Percentiles rank a stretch among this genome's conserved stretches.
phyloP scores from a whole-genome alignment of 2,329 filamentous ascomycete genomes.

The Teratosphaeria gauchensis region DNA sequence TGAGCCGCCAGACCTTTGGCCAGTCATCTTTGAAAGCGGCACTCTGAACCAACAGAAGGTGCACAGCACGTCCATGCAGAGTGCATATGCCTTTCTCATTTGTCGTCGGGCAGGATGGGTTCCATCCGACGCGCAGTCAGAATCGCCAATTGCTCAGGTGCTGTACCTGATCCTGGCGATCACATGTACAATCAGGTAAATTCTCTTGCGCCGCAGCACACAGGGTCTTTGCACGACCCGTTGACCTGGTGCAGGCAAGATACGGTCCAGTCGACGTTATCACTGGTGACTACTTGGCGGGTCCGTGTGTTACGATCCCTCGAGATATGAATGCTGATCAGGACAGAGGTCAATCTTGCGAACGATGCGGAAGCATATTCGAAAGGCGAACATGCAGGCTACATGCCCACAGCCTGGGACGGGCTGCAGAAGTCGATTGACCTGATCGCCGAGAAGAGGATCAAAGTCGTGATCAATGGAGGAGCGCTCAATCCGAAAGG shows the following conservation, averaged over 20 bases:
- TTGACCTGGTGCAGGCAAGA: conserved; percentile 8
- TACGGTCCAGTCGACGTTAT: conserved; percentile 38
- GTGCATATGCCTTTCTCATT: neutral
- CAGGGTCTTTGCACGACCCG: neutral
- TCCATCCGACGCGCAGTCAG: conserved; percentile 4
- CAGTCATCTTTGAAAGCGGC: too few relatives aligned
- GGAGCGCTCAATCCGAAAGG: conserved; percentile 46
- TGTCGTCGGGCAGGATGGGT: conserved; percentile 1
- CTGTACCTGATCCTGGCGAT: conserved; percentile 17
- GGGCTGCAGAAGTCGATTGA: conserved; percentile 38
- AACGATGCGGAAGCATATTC: conserved; percentile 18
- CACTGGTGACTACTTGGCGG: conserved; percentile 44
- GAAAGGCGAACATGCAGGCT: conserved; percentile 12
- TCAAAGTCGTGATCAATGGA: conserved; percentile 49
- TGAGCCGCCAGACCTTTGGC: too few relatives aligned
- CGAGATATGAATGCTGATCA: neutral
- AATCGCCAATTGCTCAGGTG: conserved; percentile 12
- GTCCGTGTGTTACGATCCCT: conserved; percentile 15
- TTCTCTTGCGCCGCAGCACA: neutral
- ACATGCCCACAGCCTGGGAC: conserved; percentile 38
- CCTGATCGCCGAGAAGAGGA: conserved; percentile 36
- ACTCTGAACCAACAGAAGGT: too few relatives aligned
- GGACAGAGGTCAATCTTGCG: conserved; percentile 16
- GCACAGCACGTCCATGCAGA: too few relatives aligned
- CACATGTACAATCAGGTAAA: conserved; percentile 17